phyloP scores from a whole-genome alignment of 2,329 filamentous ascomycete species.

The Bertia moriformis region DNA sequence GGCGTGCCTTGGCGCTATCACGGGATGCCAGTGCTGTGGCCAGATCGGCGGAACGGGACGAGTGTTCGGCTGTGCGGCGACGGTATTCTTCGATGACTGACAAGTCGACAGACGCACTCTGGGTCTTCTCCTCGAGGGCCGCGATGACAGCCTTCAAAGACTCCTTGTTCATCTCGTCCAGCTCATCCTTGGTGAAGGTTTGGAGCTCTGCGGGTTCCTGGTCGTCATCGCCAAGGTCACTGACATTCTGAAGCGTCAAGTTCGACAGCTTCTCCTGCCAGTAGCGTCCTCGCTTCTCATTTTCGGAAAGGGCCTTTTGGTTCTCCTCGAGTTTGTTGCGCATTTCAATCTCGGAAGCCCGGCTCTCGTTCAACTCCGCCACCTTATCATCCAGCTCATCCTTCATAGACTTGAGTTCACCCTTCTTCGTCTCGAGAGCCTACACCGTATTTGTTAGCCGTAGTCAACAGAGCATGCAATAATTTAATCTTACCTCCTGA shows the following conservation, averaged over 20 bases:
- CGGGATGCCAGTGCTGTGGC: constrained; percentile 62
- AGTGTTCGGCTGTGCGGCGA: constrained; percentile 70
- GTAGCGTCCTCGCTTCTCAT: constrained; percentile 68
- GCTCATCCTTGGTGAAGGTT: constrained; percentile 25
- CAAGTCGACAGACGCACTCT: constrained; percentile 76
- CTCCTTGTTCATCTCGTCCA: constrained; percentile 50
- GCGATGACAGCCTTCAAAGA: constrained; percentile 47
- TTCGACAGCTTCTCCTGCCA: constrained; percentile 86
- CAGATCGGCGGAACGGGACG: constrained; percentile 69
- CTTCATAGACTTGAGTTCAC: constrained; percentile 68
- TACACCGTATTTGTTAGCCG: neutral
- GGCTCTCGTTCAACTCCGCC: constrained; percentile 72
- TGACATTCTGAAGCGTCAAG: constrained; percentile 67
- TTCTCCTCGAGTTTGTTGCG: constrained; percentile 94
- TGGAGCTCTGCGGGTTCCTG: constrained; percentile 12
- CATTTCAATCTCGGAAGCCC: constrained; percentile 92
- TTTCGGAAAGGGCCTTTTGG: constrained; percentile 75
- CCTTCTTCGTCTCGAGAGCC: constrained; percentile 60
- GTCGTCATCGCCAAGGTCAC: constrained; percentile 36
- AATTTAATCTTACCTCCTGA: constrained; percentile 34
- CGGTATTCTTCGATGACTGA: constrained; percentile 80
- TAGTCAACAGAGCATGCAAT: neutral
- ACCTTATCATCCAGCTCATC: constrained; percentile 75
- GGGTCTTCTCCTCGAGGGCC: constrained; percentile 53
- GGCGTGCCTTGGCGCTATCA: constrained; percentile 78